phyloP scores from a whole-genome alignment of 2,329 filamentous ascomycete species.

The Zasmidium cellare region DNA sequence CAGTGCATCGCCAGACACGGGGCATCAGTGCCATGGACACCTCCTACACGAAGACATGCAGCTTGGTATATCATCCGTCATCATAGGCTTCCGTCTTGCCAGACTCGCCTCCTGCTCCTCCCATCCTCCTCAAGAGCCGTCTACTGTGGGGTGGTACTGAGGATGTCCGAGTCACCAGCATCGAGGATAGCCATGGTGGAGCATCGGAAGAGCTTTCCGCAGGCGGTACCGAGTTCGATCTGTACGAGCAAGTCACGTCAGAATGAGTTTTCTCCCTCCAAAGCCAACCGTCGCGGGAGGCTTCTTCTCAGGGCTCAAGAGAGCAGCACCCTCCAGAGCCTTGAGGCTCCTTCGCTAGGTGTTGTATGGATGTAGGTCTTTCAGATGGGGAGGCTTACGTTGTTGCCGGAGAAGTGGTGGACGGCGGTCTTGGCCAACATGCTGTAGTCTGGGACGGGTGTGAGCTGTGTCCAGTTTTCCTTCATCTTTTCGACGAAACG shows the following conservation, averaged over 20 bases:
- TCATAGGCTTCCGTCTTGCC: not conserved
- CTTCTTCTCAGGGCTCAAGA: conserved; percentile 85
- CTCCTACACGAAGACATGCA: not conserved
- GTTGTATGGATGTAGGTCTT: conserved; percentile 14
- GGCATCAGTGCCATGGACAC: not conserved
- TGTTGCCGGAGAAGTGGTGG: conserved; percentile 98
- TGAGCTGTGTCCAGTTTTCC: conserved; percentile 17
- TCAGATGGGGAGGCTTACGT: conserved; percentile 68
- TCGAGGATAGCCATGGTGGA: conserved; percentile 96
- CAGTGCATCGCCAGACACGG: not conserved
- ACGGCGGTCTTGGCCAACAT: conserved; percentile 93
- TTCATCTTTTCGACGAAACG: conserved; percentile 25
- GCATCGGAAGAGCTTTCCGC: conserved; percentile 98
- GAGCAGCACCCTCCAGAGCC: conserved; percentile 37
- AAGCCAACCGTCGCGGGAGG: conserved; percentile 58
- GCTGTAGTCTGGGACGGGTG: conserved; percentile 61
- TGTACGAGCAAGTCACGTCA: conserved; percentile 53
- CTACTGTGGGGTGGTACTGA: conserved; percentile 66
- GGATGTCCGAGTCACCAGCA: conserved; percentile 95
- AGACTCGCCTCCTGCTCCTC: conserved; percentile 6
- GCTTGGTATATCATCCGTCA: not conserved
- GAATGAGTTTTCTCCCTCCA: conserved; percentile 70
- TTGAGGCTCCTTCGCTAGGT: conserved; percentile 38
- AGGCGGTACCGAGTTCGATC: conserved; percentile 98
- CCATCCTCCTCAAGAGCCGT: conserved; percentile 9